Evolutionary conservation across 305 asterid species (phyloP).

Genomic region (Withania somnifera): DNA sequence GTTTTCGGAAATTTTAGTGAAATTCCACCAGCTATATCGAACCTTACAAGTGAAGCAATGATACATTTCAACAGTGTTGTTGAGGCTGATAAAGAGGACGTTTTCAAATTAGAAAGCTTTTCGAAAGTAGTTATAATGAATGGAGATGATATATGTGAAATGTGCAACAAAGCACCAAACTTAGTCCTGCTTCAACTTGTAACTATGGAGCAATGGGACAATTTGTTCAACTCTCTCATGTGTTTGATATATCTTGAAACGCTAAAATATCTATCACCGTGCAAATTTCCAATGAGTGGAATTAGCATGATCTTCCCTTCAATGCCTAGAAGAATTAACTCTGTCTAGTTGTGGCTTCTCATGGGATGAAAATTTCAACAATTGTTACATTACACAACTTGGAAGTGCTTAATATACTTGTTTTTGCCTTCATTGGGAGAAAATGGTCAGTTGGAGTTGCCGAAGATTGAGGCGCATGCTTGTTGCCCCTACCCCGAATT

Average conservation of each 20-base stretch:
- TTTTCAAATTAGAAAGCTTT: background rate
- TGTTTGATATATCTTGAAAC: background rate
- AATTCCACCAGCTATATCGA: background rate
- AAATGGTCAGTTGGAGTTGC: background rate
- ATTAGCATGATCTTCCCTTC: background rate
- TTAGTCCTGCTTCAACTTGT: background rate
- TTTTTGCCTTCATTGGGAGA: background rate
- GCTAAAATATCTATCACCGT: background rate
- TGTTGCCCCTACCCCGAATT: background rate
- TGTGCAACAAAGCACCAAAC: constrained; percentile 3
- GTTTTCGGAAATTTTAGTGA: background rate
- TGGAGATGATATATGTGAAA: background rate
- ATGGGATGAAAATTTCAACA: background rate
- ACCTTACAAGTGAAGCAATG: background rate
- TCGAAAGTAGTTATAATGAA: background rate
- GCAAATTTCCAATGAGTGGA: background rate
- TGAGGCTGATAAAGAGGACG: background rate
- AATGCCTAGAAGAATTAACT: background rate
- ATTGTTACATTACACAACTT: background rate
- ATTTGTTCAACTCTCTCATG: background rate
- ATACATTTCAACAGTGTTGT: background rate
- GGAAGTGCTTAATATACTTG: background rate
- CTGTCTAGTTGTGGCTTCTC: background rate
- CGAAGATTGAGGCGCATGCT: background rate
- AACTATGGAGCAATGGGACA: background rate